A percentile compares a stretch with the other conserved stretches of the same genome.
These are phyloP conservation scores for Narthecium ossifragum DNA, from an alignment of 106 monocot genomes.

Conservation along the genomic window DNA sequence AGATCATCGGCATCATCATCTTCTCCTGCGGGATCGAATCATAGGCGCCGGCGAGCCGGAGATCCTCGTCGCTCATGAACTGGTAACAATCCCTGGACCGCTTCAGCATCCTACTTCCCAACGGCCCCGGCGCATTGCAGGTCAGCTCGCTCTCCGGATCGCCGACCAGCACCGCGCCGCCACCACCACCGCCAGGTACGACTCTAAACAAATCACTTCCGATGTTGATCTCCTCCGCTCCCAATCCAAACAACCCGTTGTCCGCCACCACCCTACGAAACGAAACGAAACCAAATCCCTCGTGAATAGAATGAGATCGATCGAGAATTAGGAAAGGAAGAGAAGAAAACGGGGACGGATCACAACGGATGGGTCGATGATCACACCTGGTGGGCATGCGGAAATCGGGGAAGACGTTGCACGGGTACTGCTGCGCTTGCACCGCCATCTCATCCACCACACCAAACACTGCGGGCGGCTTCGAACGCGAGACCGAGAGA, in stretches of 20 bases:
- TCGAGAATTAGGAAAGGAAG: too few species aligned
- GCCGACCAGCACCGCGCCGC: constrained; percentile 10
- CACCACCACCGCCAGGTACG: neutral
- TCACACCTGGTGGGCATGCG: too few species aligned
- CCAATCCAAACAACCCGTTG: neutral
- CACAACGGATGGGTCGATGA: too few species aligned
- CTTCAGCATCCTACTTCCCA: constrained; percentile 3
- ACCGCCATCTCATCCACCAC: too few species aligned
- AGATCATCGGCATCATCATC: neutral
- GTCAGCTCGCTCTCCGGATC: constrained; percentile 38
- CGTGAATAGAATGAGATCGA: too few species aligned
- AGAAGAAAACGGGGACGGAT: too few species aligned
- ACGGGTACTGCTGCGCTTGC: too few species aligned
- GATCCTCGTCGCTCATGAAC: too few species aligned
- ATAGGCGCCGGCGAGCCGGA: too few species aligned
- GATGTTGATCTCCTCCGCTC: neutral
- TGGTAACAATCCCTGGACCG: neutral
- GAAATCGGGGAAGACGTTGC: too few species aligned
- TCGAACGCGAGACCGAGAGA: too few species aligned
- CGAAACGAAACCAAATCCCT: neutral
- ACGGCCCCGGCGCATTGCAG: constrained; percentile 17
- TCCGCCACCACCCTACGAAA: neutral
- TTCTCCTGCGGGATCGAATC: neutral
- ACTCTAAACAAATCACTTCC: neutral
- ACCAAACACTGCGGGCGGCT: too few species aligned